These are phyloP conservation scores for Gelatoporia subvermispora DNA, from an alignment of 768 basidiomycete genomes.

Conservation along the genomic window DNA sequence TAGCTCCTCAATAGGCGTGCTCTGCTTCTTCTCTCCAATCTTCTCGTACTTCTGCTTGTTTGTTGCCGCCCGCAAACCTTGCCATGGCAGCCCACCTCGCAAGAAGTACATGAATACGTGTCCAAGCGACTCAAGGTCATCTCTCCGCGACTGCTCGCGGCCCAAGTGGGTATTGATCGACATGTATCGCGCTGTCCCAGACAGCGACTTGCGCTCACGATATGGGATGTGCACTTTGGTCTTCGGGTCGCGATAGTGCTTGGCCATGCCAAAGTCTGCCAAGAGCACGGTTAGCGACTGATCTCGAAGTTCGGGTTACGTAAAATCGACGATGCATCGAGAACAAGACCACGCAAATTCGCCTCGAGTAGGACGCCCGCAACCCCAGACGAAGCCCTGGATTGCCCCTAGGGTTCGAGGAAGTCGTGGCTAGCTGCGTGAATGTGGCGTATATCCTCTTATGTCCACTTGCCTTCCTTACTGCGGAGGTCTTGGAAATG, in stretches of 20 bases:
- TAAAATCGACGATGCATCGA: background rate
- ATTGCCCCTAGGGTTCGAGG: background rate
- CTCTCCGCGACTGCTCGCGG: slow-evolving; percentile 89
- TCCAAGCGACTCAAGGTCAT: slow-evolving; percentile 94
- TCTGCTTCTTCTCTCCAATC: slow-evolving; percentile 99
- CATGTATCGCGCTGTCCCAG: slow-evolving; percentile 98
- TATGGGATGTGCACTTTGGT: slow-evolving; percentile 99
- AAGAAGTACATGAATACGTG: slow-evolving; percentile 99
- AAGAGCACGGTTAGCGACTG: slow-evolving; percentile 9
- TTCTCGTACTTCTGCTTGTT: slow-evolving; percentile 99
- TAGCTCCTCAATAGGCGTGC: slow-evolving; percentile 83
- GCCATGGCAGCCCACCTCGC: slow-evolving; percentile 95
- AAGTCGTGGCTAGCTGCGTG: background rate
- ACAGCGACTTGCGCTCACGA: slow-evolving; percentile 93
- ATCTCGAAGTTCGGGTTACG: no score
- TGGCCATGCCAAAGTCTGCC: slow-evolving; percentile 98
- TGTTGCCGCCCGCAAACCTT: slow-evolving; percentile 93
- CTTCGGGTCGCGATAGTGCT: slow-evolving; percentile 98
- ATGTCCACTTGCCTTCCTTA: background rate
- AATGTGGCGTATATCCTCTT: background rate
- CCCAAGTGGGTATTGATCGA: slow-evolving; percentile 98
- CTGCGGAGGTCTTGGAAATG: background rate
- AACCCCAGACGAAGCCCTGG: background rate
- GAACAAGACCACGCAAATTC: background rate
- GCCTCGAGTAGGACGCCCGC: no score